Conservation (phyloP, 2,329 filamentous ascomycete species). For the Daldinia eschscholtzii region DNA sequence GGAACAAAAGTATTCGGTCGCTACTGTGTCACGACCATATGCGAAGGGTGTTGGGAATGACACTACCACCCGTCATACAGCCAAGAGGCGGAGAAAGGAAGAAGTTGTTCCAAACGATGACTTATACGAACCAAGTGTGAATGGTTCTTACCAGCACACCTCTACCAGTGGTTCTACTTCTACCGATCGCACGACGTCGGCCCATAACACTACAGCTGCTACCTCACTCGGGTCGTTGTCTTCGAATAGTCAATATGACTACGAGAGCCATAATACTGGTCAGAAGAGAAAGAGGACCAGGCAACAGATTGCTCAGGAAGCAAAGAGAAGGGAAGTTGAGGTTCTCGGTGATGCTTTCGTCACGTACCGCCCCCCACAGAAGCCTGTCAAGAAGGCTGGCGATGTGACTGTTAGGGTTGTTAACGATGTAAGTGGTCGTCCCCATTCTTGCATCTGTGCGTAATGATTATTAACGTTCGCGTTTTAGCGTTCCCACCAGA, state of each 20-base stretch:
- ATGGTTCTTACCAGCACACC: conserved; percentile 75
- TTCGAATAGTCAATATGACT: conserved; percentile 73
- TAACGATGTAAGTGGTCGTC: conserved; percentile 67
- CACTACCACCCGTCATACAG: conserved; percentile 62
- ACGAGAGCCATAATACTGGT: conserved; percentile 75
- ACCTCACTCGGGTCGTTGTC: conserved; percentile 84
- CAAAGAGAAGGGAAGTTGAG: conserved; percentile 81
- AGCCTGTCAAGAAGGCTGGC: conserved; percentile 89
- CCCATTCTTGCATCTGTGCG: neutral
- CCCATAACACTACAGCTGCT: conserved; percentile 85
- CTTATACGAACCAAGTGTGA: conserved; percentile 77
- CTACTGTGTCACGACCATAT: conserved; percentile 55
- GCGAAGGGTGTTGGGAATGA: conserved; percentile 53
- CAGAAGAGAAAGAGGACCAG: conserved; percentile 89
- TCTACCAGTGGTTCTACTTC: conserved; percentile 81
- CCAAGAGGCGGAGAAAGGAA: conserved; percentile 81
- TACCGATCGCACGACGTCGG: conserved; percentile 85
- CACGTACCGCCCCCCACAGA: conserved; percentile 87
- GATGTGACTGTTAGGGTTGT: conserved; percentile 76
- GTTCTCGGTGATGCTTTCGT: conserved; percentile 77
- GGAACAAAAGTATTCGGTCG: conserved; percentile 55
- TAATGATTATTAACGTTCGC: conserved; percentile 29
- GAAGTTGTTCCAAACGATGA: conserved; percentile 74
- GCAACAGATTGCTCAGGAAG: conserved; percentile 84
- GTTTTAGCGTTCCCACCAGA: conserved; percentile 56